Evolutionary conservation across 2,329 filamentous ascomycete species (phyloP).

Genomic region (Penicillium sp.): DNA sequence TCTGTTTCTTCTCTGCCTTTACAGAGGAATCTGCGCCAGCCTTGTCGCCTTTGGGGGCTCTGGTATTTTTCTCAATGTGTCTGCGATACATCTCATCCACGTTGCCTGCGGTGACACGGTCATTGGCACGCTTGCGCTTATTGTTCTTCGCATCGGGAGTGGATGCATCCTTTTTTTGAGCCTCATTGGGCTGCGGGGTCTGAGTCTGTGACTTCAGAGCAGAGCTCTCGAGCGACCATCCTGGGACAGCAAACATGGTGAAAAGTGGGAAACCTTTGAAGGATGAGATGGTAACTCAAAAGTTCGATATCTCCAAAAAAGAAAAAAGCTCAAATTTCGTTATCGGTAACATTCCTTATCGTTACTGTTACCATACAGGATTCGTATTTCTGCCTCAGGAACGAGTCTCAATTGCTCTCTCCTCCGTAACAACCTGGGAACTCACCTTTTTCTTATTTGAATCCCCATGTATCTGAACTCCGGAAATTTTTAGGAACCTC

Average conservation of each 20-base stretch:
- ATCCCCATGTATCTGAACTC: neutral
- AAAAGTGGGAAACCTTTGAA: neutral
- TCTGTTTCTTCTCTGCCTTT: conserved; percentile 32
- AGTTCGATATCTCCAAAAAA: neutral
- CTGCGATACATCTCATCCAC: conserved; percentile 77
- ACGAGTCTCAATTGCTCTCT: neutral
- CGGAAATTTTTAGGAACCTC: neutral
- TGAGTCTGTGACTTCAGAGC: conserved; percentile 70
- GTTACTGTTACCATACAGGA: conserved; percentile 7
- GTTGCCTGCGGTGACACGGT: conserved; percentile 66
- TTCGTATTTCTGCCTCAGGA: neutral
- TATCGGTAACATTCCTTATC: conserved; percentile 11
- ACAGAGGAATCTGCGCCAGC: conserved; percentile 31
- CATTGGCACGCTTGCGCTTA: conserved; percentile 53
- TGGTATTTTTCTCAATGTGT: conserved; percentile 70
- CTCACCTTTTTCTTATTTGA: too few species aligned
- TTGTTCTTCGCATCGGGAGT: conserved; percentile 44
- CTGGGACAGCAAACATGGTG: conserved; percentile 83
- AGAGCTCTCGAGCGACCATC: conserved; percentile 80
- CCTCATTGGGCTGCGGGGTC: conserved; percentile 63
- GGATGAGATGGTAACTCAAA: neutral
- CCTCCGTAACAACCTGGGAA: too few species aligned
- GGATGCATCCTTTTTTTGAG: conserved; percentile 35
- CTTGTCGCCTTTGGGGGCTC: conserved; percentile 36
- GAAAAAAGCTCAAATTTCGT: conserved; percentile 10